These are phyloP conservation scores for Gastrolobium villosum DNA, from an alignment of 306 rosid genomes.

Conservation along the genomic window DNA sequence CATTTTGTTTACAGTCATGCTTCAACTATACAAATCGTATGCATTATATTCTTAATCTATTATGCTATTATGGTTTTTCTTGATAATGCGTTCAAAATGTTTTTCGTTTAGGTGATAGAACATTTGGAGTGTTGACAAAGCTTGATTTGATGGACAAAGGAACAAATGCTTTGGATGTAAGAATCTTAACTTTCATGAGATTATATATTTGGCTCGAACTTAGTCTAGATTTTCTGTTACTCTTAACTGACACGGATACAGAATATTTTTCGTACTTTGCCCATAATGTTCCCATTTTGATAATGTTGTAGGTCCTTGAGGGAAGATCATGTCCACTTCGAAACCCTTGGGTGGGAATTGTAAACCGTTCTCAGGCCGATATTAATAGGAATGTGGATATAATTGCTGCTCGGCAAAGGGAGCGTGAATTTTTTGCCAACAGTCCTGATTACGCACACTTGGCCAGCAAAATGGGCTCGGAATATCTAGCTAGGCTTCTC, in stretches of 20 bases:
- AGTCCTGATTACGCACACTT: constrained; percentile 93
- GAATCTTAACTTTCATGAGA: constrained; percentile 43
- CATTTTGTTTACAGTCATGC: constrained; percentile 20
- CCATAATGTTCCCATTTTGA: constrained; percentile 28
- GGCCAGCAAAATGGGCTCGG: constrained; percentile 91
- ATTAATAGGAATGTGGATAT: constrained; percentile 85
- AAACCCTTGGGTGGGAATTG: constrained; percentile 98
- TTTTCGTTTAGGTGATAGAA: constrained; percentile 73
- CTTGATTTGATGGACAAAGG: constrained; percentile 98
- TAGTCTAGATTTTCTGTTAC: constrained; percentile 10
- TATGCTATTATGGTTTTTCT: constrained; percentile 24
- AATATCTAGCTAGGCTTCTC: constrained; percentile 94
- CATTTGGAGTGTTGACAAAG: constrained; percentile 93
- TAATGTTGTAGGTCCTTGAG: constrained; percentile 78
- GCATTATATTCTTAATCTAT: constrained; percentile 15
- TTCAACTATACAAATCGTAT: constrained; percentile 26
- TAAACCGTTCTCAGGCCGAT: constrained; percentile 98
- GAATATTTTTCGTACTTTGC: not conserved
- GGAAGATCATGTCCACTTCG: constrained; percentile 90
- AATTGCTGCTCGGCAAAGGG: constrained; percentile 84
- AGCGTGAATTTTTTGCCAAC: constrained; percentile 86
- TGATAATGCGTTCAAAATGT: constrained; percentile 32
- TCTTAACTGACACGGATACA: not conserved
- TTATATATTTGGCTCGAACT: constrained; percentile 39
- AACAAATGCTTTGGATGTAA: constrained; percentile 88